phyloP scores from a whole-genome alignment of 331 rosid species.

The Ulmus americana region DNA sequence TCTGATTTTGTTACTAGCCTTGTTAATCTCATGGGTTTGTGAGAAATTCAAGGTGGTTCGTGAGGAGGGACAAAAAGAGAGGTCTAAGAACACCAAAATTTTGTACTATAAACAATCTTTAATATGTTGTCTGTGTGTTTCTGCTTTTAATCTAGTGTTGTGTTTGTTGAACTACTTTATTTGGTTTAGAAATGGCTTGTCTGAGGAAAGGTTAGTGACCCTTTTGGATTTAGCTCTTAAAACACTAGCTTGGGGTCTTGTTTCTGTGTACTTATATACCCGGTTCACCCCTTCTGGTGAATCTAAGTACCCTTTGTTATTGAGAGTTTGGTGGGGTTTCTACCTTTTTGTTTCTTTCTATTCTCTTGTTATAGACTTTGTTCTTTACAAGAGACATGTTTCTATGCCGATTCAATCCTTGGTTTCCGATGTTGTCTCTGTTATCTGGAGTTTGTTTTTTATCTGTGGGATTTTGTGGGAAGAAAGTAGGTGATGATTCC shows the following conservation, averaged over 20 bases:
- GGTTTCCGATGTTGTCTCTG: constrained; percentile 49
- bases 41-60: constrained; percentile 17
- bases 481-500: constrained; percentile 28
- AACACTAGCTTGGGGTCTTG: constrained; percentile 51
- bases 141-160: constrained; percentile 33
- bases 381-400: constrained; percentile 30
- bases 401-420: constrained; percentile 30
- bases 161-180: constrained; percentile 37
- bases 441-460: constrained; percentile 41
- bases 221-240: constrained; percentile 53
- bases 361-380: constrained; percentile 38
- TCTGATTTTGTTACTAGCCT: constrained; percentile 31
- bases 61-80: constrained; percentile 32
- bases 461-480: constrained; percentile 37
- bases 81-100: constrained; percentile 15
- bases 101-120: constrained; percentile 27
- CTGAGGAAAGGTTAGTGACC: constrained; percentile 46
- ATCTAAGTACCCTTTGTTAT: constrained; percentile 31
- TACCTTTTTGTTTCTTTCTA: constrained; percentile 49
- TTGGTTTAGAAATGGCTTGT: constrained; percentile 49
- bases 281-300: constrained; percentile 26
- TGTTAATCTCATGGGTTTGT: constrained; percentile 43
- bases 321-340: constrained; percentile 68
- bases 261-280: constrained; percentile 35
- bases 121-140: constrained; percentile 35